Evolutionary conservation across 768 basidiomycete species (phyloP), one percentile per base, ranked within the genome.

Genomic region (Glaciozyma antarctica): DNA sequence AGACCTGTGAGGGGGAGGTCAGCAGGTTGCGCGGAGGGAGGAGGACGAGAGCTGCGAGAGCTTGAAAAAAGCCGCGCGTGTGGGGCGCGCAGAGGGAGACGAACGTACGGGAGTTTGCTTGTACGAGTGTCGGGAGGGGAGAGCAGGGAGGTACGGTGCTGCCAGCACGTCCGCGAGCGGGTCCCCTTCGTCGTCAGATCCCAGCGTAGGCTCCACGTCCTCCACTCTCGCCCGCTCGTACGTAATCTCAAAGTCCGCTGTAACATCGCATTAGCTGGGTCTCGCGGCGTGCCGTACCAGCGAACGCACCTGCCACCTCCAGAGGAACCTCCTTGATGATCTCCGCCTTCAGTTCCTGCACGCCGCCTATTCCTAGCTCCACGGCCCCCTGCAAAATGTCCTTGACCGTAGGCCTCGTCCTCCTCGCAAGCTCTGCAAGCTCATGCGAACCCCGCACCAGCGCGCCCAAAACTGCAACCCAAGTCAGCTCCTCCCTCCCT

Each of bases 61-160:
- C 53, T 26, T 4, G 15, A 3, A 12, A 6, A 9, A 32, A 12
- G 32, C 13, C 2, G 45, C 12, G 10, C 15, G 2, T 32, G 34
- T 6, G 21, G 48, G 32, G 28, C 1, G 5, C 9, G 32, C 5
- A 32, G 13, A 49, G 43, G 2, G 38, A 12, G 21, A 22, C 4
- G 8, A 5, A 47, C 64, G 52, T 3, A 69, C 68, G 12, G 68
- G 65, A 2, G 68, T 69, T 47, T 69, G 68, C 48, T 66, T 66
- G 65, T 65, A 69, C 26, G 59, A 61, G 45, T 69, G 68, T 34
- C 60, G 61, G 6, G 68, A 61, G 22, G 68, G 68, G 10, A 69
- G 28, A 16, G 9, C 47, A 2, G 68, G 68, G 24, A 61, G 24
- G 62, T 59, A 69, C 64, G 61, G 26, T 58, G 68, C 3, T 62